phyloP scores from a whole-genome alignment of 192 early-diverging fungal species.

The Rhizophagus prolifer region DNA sequence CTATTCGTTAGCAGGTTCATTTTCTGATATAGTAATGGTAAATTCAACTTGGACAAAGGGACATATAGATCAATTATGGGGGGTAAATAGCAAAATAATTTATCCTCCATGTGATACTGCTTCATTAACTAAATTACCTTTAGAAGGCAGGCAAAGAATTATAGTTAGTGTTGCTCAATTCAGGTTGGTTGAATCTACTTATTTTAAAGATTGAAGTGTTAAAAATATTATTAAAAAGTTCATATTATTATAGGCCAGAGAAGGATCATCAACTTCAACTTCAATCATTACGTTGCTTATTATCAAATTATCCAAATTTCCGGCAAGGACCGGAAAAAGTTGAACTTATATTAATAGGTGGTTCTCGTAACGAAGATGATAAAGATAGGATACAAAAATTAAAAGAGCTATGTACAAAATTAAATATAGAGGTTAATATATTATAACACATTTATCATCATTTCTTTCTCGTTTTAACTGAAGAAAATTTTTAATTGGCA shows the following conservation, averaged over 20 bases:
- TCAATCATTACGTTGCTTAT: conserved; percentile 64
- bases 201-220: conserved; percentile 1
- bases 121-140: conserved; percentile 54
- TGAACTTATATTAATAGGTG: conserved; percentile 80
- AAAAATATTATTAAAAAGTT: not conserved
- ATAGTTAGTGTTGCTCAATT: conserved; percentile 95
- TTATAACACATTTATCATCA: not conserved
- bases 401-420: conserved; percentile 40
- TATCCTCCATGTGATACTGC: conserved; percentile 95
- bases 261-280: conserved; percentile 90
- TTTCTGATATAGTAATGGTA: conserved; percentile 82
- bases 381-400: conserved; percentile 63
- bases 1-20: conserved; percentile 80
- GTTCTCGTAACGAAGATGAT: conserved; percentile 81
- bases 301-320: conserved; percentile 59
- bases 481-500: not conserved
- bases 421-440: conserved; percentile 58
- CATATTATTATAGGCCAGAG: conserved; percentile 65
- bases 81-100: conserved; percentile 65
- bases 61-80: conserved; percentile 89
- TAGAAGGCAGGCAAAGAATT: conserved; percentile 53
- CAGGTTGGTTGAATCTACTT: conserved; percentile 39
- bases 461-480: not conserved
- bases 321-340: conserved; percentile 38
- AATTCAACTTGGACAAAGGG: conserved; percentile 95